Base-by-base conservation (phyloP, 495 filamentous ascomycete genomes). In the Endocarpon pusillum region DNA sequence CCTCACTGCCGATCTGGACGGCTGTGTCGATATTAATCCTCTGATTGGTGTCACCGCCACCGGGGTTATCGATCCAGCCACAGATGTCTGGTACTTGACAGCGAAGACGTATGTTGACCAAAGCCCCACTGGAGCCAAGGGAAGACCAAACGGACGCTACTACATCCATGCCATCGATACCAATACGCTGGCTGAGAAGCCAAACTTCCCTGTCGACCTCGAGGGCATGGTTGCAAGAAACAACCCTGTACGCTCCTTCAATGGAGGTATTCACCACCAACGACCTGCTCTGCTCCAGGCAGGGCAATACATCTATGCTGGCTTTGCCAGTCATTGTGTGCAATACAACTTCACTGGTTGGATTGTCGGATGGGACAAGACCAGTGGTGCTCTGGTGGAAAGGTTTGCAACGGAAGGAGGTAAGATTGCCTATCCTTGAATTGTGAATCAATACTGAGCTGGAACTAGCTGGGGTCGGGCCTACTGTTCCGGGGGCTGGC, bases 11-110 rank as follows among this genome's bases (percentile, higher is more conserved):
- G 59, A 59, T 20, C 47, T 61, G 16, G n/a, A n/a, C n/a, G 44
- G 48, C 19, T 61, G 58, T 24, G 51, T 42, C 12, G 56, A 57
- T 41, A 59, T 61, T 27, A 49, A 48, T 4, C 45, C 56, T 33
- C 48, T 34, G 11, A 51, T 55, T 37, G 57, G 53, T n/a, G 51
- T 58, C 21, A 48, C 45, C 7, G 57, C 51, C n/a, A 59, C 54
- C 5, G 53, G 51, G 16, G 36, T 55, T 12, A 52, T 61, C 24
- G 54, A 58, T 38, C 40, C 42, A 16, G 22, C 19, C 19, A 55
- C 54, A 2, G 53, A 55, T 30, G 57, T 49, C 19, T 39, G 49
- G 6, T 61, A 58, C 40, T 54, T 61, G 21, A 59, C 41, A 32
- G 43, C 54, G 3, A 61, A 62, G 40, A 48, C 46, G n/a, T 61